A percentile compares a stretch with the other conserved stretches of the same genome.
phyloP scores from a whole-genome alignment of 352 stramenopile genomes.

The Globisporangium cederbergense region DNA sequence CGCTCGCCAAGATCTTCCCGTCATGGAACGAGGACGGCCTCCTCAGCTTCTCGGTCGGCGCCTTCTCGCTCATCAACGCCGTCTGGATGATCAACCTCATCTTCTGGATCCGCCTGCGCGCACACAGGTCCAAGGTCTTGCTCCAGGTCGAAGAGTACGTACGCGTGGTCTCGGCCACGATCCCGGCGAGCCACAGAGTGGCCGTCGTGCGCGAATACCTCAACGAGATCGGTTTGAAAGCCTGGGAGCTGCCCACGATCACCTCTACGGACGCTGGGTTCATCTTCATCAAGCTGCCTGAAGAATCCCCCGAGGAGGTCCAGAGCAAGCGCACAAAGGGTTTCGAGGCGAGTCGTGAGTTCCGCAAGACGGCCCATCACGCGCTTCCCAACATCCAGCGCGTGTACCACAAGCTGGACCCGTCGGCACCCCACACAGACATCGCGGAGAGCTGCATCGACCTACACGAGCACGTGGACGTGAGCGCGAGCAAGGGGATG shows the following conservation, averaged over 20 bases:
- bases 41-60: conserved; percentile 17
- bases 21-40: conserved; percentile 12
- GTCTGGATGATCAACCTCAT: conserved; percentile 19
- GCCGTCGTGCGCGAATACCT: conserved; percentile 21
- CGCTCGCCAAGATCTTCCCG: conserved; percentile 17
- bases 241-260: conserved; percentile 24
- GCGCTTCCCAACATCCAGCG: conserved; percentile 8
- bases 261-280: conserved; percentile 25
- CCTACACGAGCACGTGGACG: conserved; percentile 6
- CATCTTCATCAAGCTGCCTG: conserved; percentile 29
- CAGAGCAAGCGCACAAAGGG: not conserved
- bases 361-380: conserved; percentile 8
- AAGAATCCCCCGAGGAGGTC: conserved; percentile 19
- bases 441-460: conserved; percentile 4
- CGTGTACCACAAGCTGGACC: conserved; percentile 12
- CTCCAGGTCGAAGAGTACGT: conserved; percentile 23
- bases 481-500: conserved; percentile 9
- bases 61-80: conserved; percentile 29
- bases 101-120: conserved; percentile 18
- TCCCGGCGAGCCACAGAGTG: conserved; percentile 14
- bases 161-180: conserved; percentile 16
- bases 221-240: conserved; percentile 4
- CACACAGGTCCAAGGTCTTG: conserved; percentile 12
- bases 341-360: not conserved
- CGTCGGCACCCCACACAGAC: not conserved